Evolutionary conservation across 352 stramenopile species (phyloP).

Genomic region (Phytophthora idaei): DNA sequence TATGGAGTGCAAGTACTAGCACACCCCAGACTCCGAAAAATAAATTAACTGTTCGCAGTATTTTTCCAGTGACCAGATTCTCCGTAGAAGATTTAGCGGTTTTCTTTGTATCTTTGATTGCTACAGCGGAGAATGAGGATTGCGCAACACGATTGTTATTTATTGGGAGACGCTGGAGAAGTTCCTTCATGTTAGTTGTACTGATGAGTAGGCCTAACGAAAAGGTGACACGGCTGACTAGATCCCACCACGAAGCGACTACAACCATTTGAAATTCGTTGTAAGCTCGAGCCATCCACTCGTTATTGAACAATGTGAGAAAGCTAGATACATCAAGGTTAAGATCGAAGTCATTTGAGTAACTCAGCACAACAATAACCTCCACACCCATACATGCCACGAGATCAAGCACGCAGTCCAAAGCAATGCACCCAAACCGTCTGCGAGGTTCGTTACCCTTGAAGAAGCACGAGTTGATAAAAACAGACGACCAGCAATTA

Average conservation of each 20-base stretch:
- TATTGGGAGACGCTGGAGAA: not conserved
- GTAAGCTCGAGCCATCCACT: conserved; percentile 3
- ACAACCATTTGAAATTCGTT: conserved; percentile 14
- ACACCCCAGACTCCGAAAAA: conserved; percentile 21
- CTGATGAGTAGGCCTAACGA: not conserved
- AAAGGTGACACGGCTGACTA: not conserved
- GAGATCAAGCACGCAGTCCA: conserved; percentile 5
- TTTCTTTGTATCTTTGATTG: not conserved
- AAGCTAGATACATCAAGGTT: not conserved
- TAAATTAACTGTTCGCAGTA: conserved; percentile 6
- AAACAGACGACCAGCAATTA: conserved; percentile 20
- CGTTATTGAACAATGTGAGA: conserved; percentile 2
- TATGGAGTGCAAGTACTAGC: conserved; percentile 24
- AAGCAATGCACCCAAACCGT: conserved; percentile 3
- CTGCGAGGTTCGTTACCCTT: conserved; percentile 7
- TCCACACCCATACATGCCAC: conserved; percentile 2
- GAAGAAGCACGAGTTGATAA: not conserved
- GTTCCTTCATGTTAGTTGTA: conserved; percentile 8
- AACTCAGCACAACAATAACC: conserved; percentile 8
- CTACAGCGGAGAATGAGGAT: not conserved
- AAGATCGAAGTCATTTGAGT: not conserved
- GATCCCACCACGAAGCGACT: conserved; percentile 6
- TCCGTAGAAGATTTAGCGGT: not conserved
- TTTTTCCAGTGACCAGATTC: not conserved
- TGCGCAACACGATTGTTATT: not conserved